These are phyloP conservation scores for Rheum nobile DNA, from an alignment of 148 eudicot genomes.

Conservation along the genomic window DNA sequence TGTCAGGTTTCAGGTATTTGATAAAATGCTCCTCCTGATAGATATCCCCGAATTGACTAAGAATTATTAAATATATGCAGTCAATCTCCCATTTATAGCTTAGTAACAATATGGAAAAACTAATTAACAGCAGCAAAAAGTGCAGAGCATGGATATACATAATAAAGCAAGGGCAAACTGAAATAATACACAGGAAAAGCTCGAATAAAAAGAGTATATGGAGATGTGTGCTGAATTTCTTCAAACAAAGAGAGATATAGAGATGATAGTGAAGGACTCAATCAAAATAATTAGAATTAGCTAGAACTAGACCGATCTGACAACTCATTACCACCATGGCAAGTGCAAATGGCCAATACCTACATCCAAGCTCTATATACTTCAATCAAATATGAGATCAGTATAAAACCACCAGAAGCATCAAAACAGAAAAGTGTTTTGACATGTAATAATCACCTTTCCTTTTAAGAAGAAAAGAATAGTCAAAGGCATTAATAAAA, in stretches of 20 bases:
- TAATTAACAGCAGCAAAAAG: not conserved
- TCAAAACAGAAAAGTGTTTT: not conserved
- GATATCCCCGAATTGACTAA: constrained; percentile 98
- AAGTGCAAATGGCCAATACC: not conserved
- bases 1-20: constrained; percentile 81
- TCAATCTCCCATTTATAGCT: constrained; percentile 41
- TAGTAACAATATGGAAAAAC: constrained; percentile 6
- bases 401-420: not conserved
- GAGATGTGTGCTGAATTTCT: not conserved
- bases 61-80: constrained; percentile 41
- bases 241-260: not conserved
- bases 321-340: not conserved
- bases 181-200: not conserved
- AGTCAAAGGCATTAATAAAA: not conserved
- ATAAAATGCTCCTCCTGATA: constrained; percentile 96
- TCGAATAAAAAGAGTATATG: not conserved
- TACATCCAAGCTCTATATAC: not conserved
- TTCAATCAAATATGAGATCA: not conserved
- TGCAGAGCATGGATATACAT: not conserved
- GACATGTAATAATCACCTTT: not conserved
- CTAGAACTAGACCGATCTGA: not conserved
- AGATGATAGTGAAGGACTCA: not conserved
- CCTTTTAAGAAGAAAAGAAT: not conserved
- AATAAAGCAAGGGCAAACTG: not conserved
- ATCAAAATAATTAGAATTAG: not conserved